A percentile compares a stretch with the other conserved stretches of the same genome.
These are phyloP conservation scores for Coniochaeta sp. DNA, from an alignment of 2,329 filamentous ascomycete genomes.

Conservation along the genomic window DNA sequence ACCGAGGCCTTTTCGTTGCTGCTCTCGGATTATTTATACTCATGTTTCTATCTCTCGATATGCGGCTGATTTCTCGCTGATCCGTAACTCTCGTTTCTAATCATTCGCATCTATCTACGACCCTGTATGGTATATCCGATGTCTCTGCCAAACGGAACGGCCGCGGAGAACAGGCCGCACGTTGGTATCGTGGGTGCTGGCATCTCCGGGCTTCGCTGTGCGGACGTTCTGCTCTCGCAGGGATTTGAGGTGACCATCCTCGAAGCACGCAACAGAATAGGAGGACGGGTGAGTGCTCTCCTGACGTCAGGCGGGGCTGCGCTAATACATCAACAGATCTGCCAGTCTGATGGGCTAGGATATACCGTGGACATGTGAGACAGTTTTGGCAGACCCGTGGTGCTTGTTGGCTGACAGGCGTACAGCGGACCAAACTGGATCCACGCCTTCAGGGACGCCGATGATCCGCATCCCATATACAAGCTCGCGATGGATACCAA, in stretches of 20 bases:
- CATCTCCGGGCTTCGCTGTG: constrained; percentile 47
- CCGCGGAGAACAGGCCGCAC: neutral
- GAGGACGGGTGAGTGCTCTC: constrained; percentile 34
- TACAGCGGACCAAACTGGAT: constrained; percentile 46
- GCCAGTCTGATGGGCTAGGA: constrained; percentile 21
- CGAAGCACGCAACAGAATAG: constrained; percentile 47
- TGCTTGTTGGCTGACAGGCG: neutral
- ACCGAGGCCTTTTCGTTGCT: neutral
- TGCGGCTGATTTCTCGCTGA: neutral
- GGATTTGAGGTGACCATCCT: constrained; percentile 50
- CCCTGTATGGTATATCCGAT: neutral
- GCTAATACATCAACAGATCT: constrained; percentile 16
- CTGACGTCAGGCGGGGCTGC: neutral
- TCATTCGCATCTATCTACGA: neutral
- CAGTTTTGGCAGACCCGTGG: neutral
- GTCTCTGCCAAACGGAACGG: neutral
- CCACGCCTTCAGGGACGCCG: constrained; percentile 33
- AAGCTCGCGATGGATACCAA: constrained; percentile 41
- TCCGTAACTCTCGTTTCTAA: too few species aligned
- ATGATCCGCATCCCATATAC: constrained; percentile 42
- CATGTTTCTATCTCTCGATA: neutral
- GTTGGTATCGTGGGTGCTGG: constrained; percentile 49
- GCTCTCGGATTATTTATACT: neutral
- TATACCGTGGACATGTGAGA: constrained; percentile 21
- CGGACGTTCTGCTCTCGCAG: constrained; percentile 44